Evolutionary conservation across 2,329 filamentous ascomycete genomes (phyloP), one percentile per base, ranked within the genome.

Genomic region (Fusarium chuoi): DNA sequence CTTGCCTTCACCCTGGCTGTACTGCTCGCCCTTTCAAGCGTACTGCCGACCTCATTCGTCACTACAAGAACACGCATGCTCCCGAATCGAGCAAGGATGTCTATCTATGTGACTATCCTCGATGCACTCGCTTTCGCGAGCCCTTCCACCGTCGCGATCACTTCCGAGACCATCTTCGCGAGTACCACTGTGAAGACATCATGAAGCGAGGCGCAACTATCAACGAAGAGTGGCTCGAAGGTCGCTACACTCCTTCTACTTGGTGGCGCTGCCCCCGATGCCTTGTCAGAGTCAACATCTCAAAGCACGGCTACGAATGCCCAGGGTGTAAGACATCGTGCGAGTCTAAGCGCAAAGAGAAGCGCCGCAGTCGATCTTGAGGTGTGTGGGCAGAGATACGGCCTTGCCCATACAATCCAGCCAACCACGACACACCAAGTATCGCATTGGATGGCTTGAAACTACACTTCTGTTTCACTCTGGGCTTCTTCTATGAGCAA

Each of bases 261-360:
- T 89, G 87, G 87, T 90, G 87, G 87, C 84, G 88, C 41, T 90
- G 88, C 79, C 82, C 83, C 56, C 85, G 85, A 67, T 90, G 88
- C 75, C 84, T 90, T 52, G 74, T 74, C 68, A 82, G 87, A 45
- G 84, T 89, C 60, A 72, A 79, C 59, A 79, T 87, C 68, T 79
- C 80, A 24, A 77, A 79, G 56, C 68, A 82, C 41, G 83, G 82
- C 28, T 89, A 83, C 74, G 81, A 83, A 48, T 90, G 88, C 77
- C 80, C 82, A 10, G 68, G 75, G 20, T 90, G 88, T 81, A 85
- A 84, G 70, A 83, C 78, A 18, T 74, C 78, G 7, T 87, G 87
- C 77, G 87, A 89, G 75, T 68, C 79, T 17, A 83, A 84, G 73
- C 80, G 85, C 56, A 83, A 83, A 73, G 79, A 82, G 73, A 78